These are phyloP conservation scores for Alternaria triticina DNA, from an alignment of 2,329 filamentous ascomycete genomes.

Conservation along the genomic window DNA sequence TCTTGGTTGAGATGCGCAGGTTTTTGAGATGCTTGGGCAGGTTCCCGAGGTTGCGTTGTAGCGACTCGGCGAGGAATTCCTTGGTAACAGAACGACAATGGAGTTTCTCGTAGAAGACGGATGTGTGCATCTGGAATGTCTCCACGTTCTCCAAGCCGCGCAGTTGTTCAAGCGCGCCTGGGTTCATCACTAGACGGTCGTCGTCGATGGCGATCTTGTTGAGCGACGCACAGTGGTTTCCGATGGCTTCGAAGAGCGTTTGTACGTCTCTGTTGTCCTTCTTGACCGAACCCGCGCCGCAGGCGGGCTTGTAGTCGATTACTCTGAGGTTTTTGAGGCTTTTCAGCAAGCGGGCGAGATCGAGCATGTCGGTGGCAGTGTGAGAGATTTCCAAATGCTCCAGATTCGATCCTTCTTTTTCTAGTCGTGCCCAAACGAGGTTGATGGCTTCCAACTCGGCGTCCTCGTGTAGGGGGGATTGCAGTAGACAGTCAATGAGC, in stretches of 20 bases:
- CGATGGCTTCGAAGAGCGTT: not conserved
- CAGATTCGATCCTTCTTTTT: conserved; percentile 1
- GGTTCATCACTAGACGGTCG: not conserved
- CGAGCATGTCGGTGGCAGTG: not conserved
- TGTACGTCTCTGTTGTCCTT: not conserved
- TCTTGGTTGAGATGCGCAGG: not conserved
- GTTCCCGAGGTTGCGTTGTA: not conserved
- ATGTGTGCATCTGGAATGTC: not conserved
- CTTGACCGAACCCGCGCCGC: not conserved
- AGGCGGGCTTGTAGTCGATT: not conserved
- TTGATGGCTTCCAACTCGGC: not conserved
- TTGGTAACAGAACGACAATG: not conserved
- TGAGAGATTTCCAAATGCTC: not conserved
- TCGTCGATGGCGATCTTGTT: not conserved
- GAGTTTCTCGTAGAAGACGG: not conserved
- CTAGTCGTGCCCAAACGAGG: not conserved
- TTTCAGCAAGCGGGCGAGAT: not conserved
- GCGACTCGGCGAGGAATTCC: not conserved
- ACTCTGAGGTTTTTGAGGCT: conserved; percentile 4
- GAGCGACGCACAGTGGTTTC: conserved; percentile 2
- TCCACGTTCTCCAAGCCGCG: not conserved
- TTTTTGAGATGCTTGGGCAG: not conserved
- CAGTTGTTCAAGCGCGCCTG: not conserved
- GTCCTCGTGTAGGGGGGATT: not conserved
- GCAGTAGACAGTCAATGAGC: not conserved